Evolutionary conservation across 352 stramenopile genomes (phyloP), one percentile per base, ranked within the genome.

Genomic region (Globisporangium spinosum): DNA sequence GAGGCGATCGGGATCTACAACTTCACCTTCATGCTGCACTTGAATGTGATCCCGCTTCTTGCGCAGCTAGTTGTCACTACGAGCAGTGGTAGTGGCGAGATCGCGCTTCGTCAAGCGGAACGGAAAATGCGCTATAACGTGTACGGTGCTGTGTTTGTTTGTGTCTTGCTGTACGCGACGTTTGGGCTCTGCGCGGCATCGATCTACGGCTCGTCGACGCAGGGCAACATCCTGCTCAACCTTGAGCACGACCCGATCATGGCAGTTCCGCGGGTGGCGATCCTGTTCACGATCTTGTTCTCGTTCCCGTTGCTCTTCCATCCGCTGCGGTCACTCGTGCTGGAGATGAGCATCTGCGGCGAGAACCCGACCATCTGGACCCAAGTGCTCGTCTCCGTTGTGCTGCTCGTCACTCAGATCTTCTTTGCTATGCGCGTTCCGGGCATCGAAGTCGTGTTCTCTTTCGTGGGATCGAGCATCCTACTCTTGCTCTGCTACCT

Each of bases 1-100:
- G 82, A 91, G 62, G 75, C 76, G 32, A 81, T 90, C 38, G 83
- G 82, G 22, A 90, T 94, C 62, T 94, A 92, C 77, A 94, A 94
- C 64, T 94, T 91, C 65, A 89, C 83, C 8, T 93, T 92, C 69
- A 91, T 93, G 82, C 72, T 91, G 47, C 85, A 93, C 23, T 62
- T 93, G 58, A 93, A 93, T 55, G 82, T 93, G 57, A 87, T 93
- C 63, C 85, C 85, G 29, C 67, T 93, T 9, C 74, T 90, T 10
- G 78, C 76, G 3, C 84, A 91, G 56, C 70, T 90, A 15, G 77
- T 90, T 49, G 57, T 75, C 27, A 58, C 60, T 55, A 62, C 64
- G 15, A 54, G 13, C 32, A 70, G 67, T 59, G 22, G 29, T 17
- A 60, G 54, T 40, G 56, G 20, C 15, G 59, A 35, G 32, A 63